Conservation (phyloP, 2,329 filamentous ascomycete genomes). For the Davidsoniella virescens region DNA sequence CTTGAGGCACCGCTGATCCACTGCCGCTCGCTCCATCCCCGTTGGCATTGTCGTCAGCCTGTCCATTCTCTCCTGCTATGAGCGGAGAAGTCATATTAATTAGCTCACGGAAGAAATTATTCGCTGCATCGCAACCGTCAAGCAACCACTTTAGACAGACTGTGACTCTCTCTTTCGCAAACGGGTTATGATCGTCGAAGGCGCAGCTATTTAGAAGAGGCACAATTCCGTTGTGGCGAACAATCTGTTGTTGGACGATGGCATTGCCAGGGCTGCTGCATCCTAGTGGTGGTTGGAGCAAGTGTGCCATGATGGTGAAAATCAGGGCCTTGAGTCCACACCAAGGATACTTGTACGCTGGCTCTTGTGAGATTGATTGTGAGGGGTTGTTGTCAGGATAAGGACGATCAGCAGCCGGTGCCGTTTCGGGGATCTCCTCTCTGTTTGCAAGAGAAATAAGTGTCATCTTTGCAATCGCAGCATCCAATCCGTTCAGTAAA, state of each 20-base stretch:
- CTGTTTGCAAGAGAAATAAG: constrained; percentile 28
- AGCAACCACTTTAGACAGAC: constrained; percentile 75
- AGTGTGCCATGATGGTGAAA: constrained; percentile 72
- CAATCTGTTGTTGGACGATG: constrained; percentile 74
- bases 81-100: constrained; percentile 27
- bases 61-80: constrained; percentile 5
- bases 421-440: constrained; percentile 19
- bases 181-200: constrained; percentile 86
- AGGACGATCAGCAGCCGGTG: constrained; percentile 28
- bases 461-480: constrained; percentile 69
- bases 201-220: constrained; percentile 76
- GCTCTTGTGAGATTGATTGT: constrained; percentile 37
- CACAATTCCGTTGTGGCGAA: constrained; percentile 71
- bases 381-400: constrained; percentile 5
- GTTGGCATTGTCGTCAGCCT: neutral
- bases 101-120: constrained; percentile 52
- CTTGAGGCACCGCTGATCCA: neutral
- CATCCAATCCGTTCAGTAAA: constrained; percentile 72
- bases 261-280: constrained; percentile 47
- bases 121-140: constrained; percentile 58
- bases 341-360: constrained; percentile 49
- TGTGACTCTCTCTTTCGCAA: constrained; percentile 80
- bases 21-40: neutral
- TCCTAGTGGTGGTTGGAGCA: constrained; percentile 66
- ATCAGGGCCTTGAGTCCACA: constrained; percentile 78